Evolutionary conservation across 1,284 basidiomycete genomes (phyloP).

Genomic region (Leccinum angustisporum): DNA sequence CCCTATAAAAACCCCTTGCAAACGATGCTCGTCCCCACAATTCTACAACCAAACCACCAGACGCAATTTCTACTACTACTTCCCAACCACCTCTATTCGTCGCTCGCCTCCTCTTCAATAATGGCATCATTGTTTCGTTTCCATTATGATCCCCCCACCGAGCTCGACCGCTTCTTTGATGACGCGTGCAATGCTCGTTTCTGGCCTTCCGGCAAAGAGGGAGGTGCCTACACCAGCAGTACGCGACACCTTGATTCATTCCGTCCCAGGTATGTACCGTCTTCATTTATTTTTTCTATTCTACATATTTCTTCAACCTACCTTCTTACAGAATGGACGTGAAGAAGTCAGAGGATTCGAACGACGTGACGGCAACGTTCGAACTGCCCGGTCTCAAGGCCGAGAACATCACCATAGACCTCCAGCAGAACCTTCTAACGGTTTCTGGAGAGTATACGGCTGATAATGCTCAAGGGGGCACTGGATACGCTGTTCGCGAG

Average conservation of each 20-base stretch:
- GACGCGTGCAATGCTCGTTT: conserved; percentile 36
- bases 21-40: neutral
- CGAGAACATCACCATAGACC: conserved; percentile 39
- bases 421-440: conserved; percentile 38
- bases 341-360: conserved; percentile 23
- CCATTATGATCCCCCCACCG: conserved; percentile 47
- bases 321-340: conserved; percentile 31
- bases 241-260: neutral
- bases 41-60: neutral
- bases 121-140: conserved; percentile 34
- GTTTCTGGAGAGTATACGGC: conserved; percentile 37
- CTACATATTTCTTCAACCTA: too few species aligned
- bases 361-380: conserved; percentile 39
- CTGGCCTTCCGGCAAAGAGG: neutral
- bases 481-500: conserved; percentile 40
- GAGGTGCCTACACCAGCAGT: neutral
- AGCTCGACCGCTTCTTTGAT: conserved; percentile 48
- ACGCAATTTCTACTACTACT: neutral
- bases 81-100: neutral
- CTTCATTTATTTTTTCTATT: too few species aligned
- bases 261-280: conserved; percentile 14
- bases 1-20: conserved; percentile 1
- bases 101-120: neutral
- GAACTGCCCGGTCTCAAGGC: conserved; percentile 45
- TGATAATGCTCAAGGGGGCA: conserved; percentile 29